Conservation (phyloP, 805 yeast genomes). For the Crinitomyces ghanaensis region DNA sequence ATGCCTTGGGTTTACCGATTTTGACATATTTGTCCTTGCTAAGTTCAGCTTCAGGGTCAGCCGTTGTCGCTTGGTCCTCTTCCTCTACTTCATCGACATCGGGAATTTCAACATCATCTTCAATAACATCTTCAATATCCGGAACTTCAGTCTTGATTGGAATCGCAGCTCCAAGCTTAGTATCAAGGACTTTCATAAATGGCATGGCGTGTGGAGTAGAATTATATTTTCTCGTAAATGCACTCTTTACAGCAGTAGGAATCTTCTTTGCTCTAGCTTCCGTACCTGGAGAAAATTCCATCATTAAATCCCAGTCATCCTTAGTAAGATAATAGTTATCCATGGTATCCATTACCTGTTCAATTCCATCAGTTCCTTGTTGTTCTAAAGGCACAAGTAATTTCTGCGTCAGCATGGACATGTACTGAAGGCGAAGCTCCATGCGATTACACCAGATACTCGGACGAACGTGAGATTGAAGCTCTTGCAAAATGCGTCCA, state of each 20-base stretch:
- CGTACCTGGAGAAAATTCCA: conserved; percentile 72
- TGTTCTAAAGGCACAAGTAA: conserved; percentile 48
- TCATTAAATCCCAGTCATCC: conserved; percentile 83
- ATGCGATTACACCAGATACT: conserved; percentile 64
- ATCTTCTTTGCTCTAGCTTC: conserved; percentile 46
- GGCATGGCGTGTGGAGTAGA: conserved; percentile 70
- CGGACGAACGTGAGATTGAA: conserved; percentile 78
- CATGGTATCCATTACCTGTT: conserved; percentile 54
- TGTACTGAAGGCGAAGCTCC: conserved; percentile 65
- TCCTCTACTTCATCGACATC: conserved; percentile 27
- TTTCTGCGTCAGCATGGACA: conserved; percentile 50
- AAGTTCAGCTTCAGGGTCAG: conserved; percentile 35
- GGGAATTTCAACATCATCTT: conserved; percentile 23
- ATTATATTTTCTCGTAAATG: conserved; percentile 81
- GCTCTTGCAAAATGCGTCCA: conserved; percentile 66
- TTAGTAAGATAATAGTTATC: conserved; percentile 78
- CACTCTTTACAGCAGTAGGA: conserved; percentile 67
- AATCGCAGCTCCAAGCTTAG: conserved; percentile 25
- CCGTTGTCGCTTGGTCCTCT: conserved; percentile 33
- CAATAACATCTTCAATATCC: conserved; percentile 60
- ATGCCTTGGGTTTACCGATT: conserved; percentile 32
- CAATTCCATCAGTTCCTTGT: conserved; percentile 52
- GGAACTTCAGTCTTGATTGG: conserved; percentile 30
- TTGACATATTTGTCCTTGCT: conserved; percentile 57
- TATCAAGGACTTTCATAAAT: conserved; percentile 43